Evolutionary conservation across 176 grass and related monocot species (phyloP).

Genomic region (Rhynchospora breviuscula): DNA sequence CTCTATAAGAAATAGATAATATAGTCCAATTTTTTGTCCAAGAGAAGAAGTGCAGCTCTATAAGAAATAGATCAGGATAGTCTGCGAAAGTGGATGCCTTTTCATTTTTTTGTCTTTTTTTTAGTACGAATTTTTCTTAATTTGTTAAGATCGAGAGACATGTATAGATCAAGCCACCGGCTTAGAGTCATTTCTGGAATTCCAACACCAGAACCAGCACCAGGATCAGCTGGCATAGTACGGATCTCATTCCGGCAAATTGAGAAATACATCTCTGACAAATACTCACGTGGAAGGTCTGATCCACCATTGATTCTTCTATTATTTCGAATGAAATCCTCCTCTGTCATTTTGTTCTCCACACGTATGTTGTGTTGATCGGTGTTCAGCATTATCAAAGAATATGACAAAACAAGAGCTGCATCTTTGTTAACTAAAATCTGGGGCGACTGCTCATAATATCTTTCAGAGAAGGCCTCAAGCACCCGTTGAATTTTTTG

Average conservation of each 20-base stretch:
- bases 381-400: slow-evolving; percentile 94
- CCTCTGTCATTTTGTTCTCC: slow-evolving; percentile 99
- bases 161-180: slow-evolving; percentile 89
- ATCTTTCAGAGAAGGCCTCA: slow-evolving; percentile 91
- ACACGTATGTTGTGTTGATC: slow-evolving; percentile 95
- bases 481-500: slow-evolving; percentile 98
- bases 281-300: slow-evolving; percentile 82
- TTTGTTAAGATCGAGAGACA: no score
- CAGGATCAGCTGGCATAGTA: slow-evolving; percentile 64
- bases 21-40: no score
- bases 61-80: no score
- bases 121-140: no score
- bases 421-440: slow-evolving; percentile 88
- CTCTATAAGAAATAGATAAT: no score
- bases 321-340: slow-evolving; percentile 96
- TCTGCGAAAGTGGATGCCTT: no score
- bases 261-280: slow-evolving; percentile 73
- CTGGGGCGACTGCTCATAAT: slow-evolving; percentile 86
- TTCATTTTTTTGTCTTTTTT: no score
- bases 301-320: slow-evolving; percentile 82
- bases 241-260: slow-evolving; percentile 92
- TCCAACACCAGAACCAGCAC: slow-evolving; percentile 39
- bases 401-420: slow-evolving; percentile 84
- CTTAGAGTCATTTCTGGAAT: slow-evolving; percentile 92
- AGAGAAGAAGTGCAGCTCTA: no score